Evolutionary conservation across 2,329 filamentous ascomycete genomes (phyloP), one percentile per base, ranked within the genome.

Genomic region (Ophiostoma ips): DNA sequence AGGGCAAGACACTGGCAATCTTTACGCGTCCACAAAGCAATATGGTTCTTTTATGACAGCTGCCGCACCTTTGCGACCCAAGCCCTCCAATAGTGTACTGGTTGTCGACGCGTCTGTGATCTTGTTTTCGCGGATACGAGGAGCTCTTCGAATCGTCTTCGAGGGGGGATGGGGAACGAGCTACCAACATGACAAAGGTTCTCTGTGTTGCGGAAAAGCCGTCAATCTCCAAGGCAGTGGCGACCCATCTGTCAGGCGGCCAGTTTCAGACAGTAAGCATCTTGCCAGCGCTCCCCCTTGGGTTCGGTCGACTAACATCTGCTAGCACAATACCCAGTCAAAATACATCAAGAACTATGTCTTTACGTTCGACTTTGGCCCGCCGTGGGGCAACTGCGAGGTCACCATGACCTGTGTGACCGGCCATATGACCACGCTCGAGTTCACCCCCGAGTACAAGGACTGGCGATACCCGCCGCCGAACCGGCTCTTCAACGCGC

Each of bases 321-420:
- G 92, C 52, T 8, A 94, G 87, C 73, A 74, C 57, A 74, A 77
- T 55, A 84, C 87, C 3, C 71, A 79, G 18, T 81, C 81, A 56
- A 76, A 77, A 58, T 96, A 81, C 66, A 83, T 94, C 64, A 96
- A 95, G 64, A 98, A 98, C 60, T 96, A 95, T 68, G 75, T 80
- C 28, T 98, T 98, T 62, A 75, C 83, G 43, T 98, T 92, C 67
- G 81, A 87, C 62, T 98, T 98, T 63, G 82, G 82, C 6, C 75
- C 71, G 44, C 71, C 75, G 56, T 95, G 87, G 84, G 88, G 89
- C 18, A 73, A 72, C 54, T 95, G 86, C 63, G 72, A 79, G 12
- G 90, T 95, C 44, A 88, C 83, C 40, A 96, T 98, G 85, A 98
- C 92, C 50, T 88, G 84, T 55, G 92, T 98, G 21, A 72, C 84